Conservation (phyloP, 768 basidiomycete genomes). For the Hypholoma fasciculare region DNA sequence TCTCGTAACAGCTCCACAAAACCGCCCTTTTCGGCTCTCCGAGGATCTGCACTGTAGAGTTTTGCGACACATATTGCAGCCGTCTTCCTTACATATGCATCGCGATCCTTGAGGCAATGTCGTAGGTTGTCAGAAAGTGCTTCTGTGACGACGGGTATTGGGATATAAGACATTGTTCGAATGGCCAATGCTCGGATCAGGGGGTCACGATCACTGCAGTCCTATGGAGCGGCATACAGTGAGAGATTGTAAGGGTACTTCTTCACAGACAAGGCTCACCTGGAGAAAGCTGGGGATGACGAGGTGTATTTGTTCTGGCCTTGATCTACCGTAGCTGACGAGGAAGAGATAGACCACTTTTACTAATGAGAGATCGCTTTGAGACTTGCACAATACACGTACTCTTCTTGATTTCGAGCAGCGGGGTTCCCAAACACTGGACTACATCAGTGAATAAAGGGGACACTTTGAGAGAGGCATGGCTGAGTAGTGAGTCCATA, state of each 20-base stretch:
- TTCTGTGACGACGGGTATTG: conserved; percentile 84
- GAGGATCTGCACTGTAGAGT: conserved; percentile 85
- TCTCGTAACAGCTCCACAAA: conserved; percentile 92
- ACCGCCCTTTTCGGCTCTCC: conserved; percentile 83
- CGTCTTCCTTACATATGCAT: conserved; percentile 98
- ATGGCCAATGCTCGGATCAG: conserved; percentile 96
- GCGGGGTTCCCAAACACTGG: conserved; percentile 91
- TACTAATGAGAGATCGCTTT: conserved; percentile 12
- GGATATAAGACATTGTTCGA: conserved; percentile 99
- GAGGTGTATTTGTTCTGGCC: conserved; percentile 90
- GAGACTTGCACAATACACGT: conserved; percentile 25
- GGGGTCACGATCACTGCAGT: conserved; percentile 94
- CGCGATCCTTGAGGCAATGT: conserved; percentile 89
- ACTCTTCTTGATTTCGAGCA: conserved; percentile 99
- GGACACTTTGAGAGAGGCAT: conserved; percentile 63
- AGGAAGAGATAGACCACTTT: conserved; percentile 97
- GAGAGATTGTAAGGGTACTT: neutral
- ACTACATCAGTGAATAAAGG: conserved; percentile 94
- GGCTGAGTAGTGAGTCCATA: conserved; percentile 20
- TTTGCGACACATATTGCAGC: conserved; percentile 98
- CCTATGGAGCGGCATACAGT: conserved; percentile 46
- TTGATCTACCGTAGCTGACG: conserved; percentile 92
- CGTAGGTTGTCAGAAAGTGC: conserved; percentile 87
- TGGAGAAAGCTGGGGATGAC: conserved; percentile 91
- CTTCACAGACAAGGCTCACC: conserved; percentile 40